Conservation (phyloP, 1,284 basidiomycete species). For the Meira miltonrushii region DNA sequence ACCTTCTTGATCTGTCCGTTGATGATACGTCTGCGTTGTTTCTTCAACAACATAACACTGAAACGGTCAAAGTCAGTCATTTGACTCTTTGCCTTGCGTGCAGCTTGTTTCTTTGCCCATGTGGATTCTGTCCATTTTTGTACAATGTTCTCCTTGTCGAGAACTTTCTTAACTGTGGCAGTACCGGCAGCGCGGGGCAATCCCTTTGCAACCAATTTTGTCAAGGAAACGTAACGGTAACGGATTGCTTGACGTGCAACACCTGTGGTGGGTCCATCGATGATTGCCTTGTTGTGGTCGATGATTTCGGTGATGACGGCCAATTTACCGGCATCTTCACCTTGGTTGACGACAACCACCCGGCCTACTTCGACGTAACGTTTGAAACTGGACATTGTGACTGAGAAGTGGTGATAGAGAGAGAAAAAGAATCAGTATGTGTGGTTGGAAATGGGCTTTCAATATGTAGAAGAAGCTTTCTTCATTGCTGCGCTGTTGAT, state of each 20-base stretch:
- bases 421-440: too few species aligned
- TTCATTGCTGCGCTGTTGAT: too few species aligned
- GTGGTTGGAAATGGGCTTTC: too few species aligned
- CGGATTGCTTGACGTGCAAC: conserved; percentile 87
- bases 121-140: conserved; percentile 70
- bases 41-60: conserved; percentile 59
- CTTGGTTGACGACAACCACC: conserved; percentile 90
- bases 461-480: too few species aligned
- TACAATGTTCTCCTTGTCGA: conserved; percentile 73
- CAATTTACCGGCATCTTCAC: conserved; percentile 78
- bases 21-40: conserved; percentile 56
- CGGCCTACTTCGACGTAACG: conserved; percentile 98
- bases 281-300: conserved; percentile 98
- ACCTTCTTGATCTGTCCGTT: conserved; percentile 40
- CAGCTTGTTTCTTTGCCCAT: conserved; percentile 87
- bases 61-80: conserved; percentile 88
- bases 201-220: conserved; percentile 73
- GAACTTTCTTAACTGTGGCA: conserved; percentile 74
- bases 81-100: conserved; percentile 70
- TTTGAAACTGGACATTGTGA: conserved; percentile 62
- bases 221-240: conserved; percentile 88
- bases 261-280: conserved; percentile 84
- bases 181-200: conserved; percentile 83
- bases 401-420: not conserved
- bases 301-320: conserved; percentile 96